A percentile compares a stretch with the other conserved stretches of the same genome.
phyloP scores from a whole-genome alignment of 1,284 basidiomycete genomes.

The Wolfiporia cocos region DNA sequence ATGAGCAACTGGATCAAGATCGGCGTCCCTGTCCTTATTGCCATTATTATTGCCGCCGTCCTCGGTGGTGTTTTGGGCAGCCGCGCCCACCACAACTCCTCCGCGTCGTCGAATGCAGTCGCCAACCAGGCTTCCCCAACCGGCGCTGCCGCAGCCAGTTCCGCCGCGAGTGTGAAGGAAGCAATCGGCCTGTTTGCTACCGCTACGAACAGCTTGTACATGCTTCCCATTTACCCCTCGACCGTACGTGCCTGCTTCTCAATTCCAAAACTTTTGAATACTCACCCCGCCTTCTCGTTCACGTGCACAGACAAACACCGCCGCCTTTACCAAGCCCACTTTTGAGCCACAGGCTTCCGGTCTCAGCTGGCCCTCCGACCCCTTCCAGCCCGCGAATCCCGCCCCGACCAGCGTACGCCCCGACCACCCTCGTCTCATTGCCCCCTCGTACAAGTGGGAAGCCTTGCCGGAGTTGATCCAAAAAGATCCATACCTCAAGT shows the following conservation, averaged over 20 bases:
- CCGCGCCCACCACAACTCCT: constrained; percentile 42
- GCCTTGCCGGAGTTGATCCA: constrained; percentile 78
- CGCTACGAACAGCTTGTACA: constrained; percentile 65
- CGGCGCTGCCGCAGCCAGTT: constrained; percentile 31
- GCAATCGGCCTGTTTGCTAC: constrained; percentile 65
- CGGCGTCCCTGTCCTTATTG: constrained; percentile 56
- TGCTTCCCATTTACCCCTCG: constrained; percentile 85
- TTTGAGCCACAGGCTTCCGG: constrained; percentile 45
- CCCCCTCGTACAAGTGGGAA: constrained; percentile 89
- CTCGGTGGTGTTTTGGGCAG: constrained; percentile 74
- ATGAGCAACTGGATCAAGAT: constrained; percentile 58
- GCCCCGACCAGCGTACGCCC: constrained; percentile 57
- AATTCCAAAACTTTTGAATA: no score
- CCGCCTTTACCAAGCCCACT: constrained; percentile 73
- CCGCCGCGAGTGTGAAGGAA: constrained; percentile 52
- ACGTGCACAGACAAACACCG: constrained; percentile 66
- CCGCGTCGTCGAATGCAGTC: constrained; percentile 16
- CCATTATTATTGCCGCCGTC: constrained; percentile 71
- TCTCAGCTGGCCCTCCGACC: constrained; percentile 71
- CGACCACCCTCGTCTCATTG: constrained; percentile 88
- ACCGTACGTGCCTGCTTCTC: constrained; percentile 49
- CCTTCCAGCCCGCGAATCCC: constrained; percentile 61
- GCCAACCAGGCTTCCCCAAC: constrained; percentile 24
- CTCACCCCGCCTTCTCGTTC: background rate
- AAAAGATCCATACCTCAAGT: constrained; percentile 80